Conservation (phyloP, 352 stramenopile genomes). For the Phytophthora fragariae region DNA sequence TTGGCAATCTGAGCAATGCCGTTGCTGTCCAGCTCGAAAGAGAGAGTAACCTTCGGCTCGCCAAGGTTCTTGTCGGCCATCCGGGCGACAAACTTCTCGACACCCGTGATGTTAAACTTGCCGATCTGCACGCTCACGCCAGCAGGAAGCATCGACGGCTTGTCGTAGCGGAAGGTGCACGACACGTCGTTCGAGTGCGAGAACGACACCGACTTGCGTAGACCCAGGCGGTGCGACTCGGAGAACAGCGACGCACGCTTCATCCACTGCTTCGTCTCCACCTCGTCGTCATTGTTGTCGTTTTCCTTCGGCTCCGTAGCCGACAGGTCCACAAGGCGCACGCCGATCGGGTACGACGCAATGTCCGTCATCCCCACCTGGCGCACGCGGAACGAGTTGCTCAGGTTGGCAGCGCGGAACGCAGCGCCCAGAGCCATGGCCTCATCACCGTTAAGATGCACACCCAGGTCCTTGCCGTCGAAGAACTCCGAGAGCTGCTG, state of each 20-base stretch:
- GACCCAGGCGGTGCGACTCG: constrained; percentile 77
- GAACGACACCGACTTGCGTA: constrained; percentile 97
- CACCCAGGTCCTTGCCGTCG: constrained; percentile 88
- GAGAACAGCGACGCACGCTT: constrained; percentile 95
- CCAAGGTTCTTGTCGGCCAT: constrained; percentile 91
- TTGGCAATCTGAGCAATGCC: constrained; percentile 93
- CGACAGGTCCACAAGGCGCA: constrained; percentile 87
- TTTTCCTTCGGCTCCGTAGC: constrained; percentile 53
- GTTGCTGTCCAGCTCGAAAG: constrained; percentile 94
- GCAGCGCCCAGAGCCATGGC: constrained; percentile 96
- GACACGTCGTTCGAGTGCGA: constrained; percentile 92
- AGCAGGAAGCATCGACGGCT: constrained; percentile 79
- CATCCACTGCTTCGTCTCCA: constrained; percentile 84
- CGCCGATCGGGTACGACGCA: constrained; percentile 87
- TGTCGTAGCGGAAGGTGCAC: constrained; percentile 93
- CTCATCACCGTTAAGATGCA: constrained; percentile 99
- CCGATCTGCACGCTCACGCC: constrained; percentile 81
- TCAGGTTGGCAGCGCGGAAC: constrained; percentile 97
- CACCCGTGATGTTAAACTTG: constrained; percentile 94
- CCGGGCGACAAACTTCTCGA: constrained; percentile 90
- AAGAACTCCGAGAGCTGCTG: constrained; percentile 85
- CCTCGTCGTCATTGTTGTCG: constrained; percentile 52
- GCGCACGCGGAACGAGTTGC: constrained; percentile 95
- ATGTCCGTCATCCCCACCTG: constrained; percentile 96
- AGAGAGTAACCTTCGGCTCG: constrained; percentile 94